Evolutionary conservation across 768 basidiomycete species (phyloP), one percentile per base, ranked within the genome.

Genomic region (Lentinus brumalis): DNA sequence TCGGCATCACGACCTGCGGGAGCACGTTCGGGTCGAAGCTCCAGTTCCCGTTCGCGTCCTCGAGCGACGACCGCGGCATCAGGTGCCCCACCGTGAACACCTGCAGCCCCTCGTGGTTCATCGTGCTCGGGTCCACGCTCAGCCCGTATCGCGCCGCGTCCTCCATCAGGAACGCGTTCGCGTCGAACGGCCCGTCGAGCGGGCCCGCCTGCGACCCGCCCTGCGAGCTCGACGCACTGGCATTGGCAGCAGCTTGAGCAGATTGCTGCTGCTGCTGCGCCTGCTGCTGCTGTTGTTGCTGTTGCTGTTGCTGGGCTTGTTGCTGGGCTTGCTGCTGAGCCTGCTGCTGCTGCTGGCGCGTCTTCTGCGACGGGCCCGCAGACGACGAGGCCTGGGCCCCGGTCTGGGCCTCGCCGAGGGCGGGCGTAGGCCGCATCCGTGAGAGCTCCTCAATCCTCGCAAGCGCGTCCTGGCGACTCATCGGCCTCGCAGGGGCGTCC

Each of bases 31-130:
- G 66, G 53, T 86, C 82, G 69, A 83, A 86, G 29, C 76, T 79
- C 88, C 88, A 90, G 57, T 82, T 84, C 16, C 83, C 87, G 45
- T 81, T 82, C 41, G 68, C 73, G 67, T 85, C 84, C 21, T 80
- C 81, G 53, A 76, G 70, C 45, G 74, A 74, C 60, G 79, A 78
- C 59, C 83, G 76, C 14, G 90, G 90, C 64, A 91, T 77, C 26
- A 92, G 74, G 70, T 91, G 90, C 0, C 91, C 90, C 4, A 92
- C 83, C 1, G 91, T 92, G 69, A 90, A 90, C 55, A 92, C 89
- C 71, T 91, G 88, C 55, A 92, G 72, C 4, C 88, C 90, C 66
- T 88, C 83, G 60, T 90, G 87, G 45, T 67, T 55, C 50, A 70
- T 61, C 41, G 59, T 60, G 40, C 49, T 60, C 30, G 51, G 51